Base-by-base conservation (phyloP, 495 filamentous ascomycete species). In the Tuber brumale region DNA sequence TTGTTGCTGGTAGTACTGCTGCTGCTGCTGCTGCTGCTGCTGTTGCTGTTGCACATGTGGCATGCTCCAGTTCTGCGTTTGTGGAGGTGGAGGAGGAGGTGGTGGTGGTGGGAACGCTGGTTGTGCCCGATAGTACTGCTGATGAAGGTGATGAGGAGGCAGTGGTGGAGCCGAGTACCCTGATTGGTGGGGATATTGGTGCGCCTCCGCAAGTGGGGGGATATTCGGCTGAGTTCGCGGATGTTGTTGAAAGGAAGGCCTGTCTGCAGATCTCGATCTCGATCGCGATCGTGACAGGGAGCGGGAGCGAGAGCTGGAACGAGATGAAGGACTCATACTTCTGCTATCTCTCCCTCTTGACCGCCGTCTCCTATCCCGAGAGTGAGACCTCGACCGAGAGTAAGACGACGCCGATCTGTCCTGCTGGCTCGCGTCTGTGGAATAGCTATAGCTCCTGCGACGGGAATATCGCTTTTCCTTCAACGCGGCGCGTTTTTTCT, bases 401-500 rank as follows among this genome's bases (percentile, higher is more conserved):
- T 74, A 75, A 41, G 12, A 19, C 27, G 27, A 66, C 27, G 27
- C 14, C 41, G 70, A 71, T 45, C 70, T 71, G 23, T 18, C 18
- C 16, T 10, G 70, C 39, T 45, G 43, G 8, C 70, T 71, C 37
- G 16, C 23, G 14, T 71, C 70, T 44, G 37, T 10, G 21, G 70
- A 43, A 39, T 71, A 42, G 70, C 70, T 71, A 4, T 45, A 18
- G 41, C 2, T 45, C 70, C 70, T 82, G 73, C 27, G 57, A 66
- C 57, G 31, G 57, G 27, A 66, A 66, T 66, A 12, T 35, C 57
- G 57, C 57, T 74, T 79, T 71, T 2, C 71, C 70, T 37, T 76
- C 77, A 66, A 74, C 42, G 77, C 82, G 16, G 82, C 85, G 71
- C 86, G 86, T 74, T 84, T 85, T 57, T 89, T 86, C 72, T 87